A percentile compares a stretch with the other conserved stretches of the same genome.
Conservation (phyloP, 2,329 filamentous ascomycete genomes). For the Zasmidium cellare region DNA sequence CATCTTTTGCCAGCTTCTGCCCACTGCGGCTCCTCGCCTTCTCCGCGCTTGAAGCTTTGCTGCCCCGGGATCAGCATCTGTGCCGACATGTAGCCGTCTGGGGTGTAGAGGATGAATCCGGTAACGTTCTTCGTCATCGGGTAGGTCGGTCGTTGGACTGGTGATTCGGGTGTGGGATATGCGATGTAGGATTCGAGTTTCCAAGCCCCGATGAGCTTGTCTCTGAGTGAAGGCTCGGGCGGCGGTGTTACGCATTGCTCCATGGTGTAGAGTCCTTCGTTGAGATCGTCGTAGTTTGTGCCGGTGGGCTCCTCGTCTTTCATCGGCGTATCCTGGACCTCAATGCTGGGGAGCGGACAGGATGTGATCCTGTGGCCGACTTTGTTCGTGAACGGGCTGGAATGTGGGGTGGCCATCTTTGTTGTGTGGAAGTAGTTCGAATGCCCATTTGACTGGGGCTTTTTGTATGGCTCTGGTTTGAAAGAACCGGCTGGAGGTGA, state of each 20-base stretch:
- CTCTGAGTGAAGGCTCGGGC: conserved; percentile 30
- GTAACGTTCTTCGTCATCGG: conserved; percentile 40
- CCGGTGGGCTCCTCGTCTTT: conserved; percentile 13
- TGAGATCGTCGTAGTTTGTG: conserved; percentile 35
- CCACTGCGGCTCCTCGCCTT: conserved; percentile 40
- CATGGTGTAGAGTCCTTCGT: conserved; percentile 35
- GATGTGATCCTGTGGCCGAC: conserved; percentile 7
- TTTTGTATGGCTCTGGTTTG: conserved; percentile 21
- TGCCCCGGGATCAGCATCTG: conserved; percentile 41
- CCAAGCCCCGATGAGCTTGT: conserved; percentile 39
- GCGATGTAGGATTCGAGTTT: conserved; percentile 40
- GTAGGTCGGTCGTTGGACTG: conserved; percentile 35
- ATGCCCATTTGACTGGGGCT: conserved; percentile 6
- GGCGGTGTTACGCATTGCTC: conserved; percentile 30
- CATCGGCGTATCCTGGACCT: conserved; percentile 17
- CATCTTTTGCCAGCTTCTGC: conserved; percentile 40
- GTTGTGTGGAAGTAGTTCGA: conserved; percentile 14
- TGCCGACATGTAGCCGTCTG: conserved; percentile 41
- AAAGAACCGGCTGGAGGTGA: conserved; percentile 18
- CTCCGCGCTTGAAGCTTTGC: conserved; percentile 38
- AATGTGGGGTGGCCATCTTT: conserved; percentile 12
- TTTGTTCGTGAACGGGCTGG: conserved; percentile 19
- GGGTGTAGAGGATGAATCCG: conserved; percentile 41
- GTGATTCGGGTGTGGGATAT: conserved; percentile 38
- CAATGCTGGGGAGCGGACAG: conserved; percentile 11